These are phyloP conservation scores for Venturiaceae sp. DNA, from an alignment of 2,329 filamentous ascomycete species.

Conservation along the genomic window DNA sequence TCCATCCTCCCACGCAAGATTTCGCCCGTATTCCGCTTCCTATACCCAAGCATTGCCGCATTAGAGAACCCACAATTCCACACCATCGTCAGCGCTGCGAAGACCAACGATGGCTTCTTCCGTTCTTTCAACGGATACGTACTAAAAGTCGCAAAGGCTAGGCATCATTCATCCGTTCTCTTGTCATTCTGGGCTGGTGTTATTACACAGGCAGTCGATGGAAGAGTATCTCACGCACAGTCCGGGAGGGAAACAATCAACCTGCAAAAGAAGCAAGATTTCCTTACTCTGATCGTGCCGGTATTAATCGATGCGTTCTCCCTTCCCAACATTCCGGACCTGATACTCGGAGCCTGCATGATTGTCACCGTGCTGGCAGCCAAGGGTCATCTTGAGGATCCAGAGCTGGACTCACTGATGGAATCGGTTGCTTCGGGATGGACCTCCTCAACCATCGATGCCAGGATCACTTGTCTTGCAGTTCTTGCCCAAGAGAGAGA, in stretches of 20 bases:
- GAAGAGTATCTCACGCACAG: slow-evolving; percentile 66
- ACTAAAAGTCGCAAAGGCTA: slow-evolving; percentile 59
- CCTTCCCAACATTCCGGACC: slow-evolving; percentile 53
- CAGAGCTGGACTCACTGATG: slow-evolving; percentile 78
- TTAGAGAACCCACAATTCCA: slow-evolving; percentile 68
- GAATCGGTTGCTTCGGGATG: slow-evolving; percentile 71
- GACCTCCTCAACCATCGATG: slow-evolving; percentile 60
- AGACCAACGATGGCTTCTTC: slow-evolving; percentile 68
- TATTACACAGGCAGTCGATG: slow-evolving; percentile 74
- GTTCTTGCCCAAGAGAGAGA: slow-evolving; percentile 74
- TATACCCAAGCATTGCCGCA: slow-evolving; percentile 76
- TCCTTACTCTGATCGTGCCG: slow-evolving; percentile 58
- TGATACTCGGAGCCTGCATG: slow-evolving; percentile 87
- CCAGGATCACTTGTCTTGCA: slow-evolving; percentile 69
- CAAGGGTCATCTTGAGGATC: slow-evolving; percentile 70
- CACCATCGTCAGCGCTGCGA: slow-evolving; percentile 73
- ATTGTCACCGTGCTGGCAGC: slow-evolving; percentile 75
- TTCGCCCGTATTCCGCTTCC: slow-evolving; percentile 68
- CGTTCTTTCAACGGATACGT: slow-evolving; percentile 69
- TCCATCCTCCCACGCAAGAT: slow-evolving; percentile 75
- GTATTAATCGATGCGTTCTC: slow-evolving; percentile 69
- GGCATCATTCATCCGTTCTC: slow-evolving; percentile 66
- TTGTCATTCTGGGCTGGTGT: slow-evolving; percentile 88
- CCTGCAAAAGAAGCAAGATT: slow-evolving; percentile 68
- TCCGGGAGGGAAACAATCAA: slow-evolving; percentile 71